Conservation (phyloP, 2,329 filamentous ascomycete species). For the Alternaria panax region DNA sequence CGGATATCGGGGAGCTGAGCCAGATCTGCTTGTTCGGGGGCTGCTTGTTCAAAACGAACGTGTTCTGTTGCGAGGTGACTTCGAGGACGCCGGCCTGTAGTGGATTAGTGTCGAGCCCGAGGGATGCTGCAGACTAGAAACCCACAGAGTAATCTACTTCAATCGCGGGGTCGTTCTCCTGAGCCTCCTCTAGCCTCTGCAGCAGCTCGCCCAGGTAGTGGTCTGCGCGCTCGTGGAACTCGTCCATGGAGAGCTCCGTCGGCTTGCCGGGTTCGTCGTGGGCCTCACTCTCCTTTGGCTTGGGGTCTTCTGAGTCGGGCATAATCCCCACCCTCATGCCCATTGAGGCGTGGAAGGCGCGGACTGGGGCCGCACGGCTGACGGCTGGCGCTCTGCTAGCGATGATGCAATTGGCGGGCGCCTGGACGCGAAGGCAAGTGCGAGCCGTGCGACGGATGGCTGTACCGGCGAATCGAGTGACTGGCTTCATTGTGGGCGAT, state of each 20-base stretch:
- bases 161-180: constrained; percentile 76
- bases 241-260: constrained; percentile 69
- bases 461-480: constrained; percentile 29
- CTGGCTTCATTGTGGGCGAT: constrained; percentile 31
- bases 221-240: constrained; percentile 83
- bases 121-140: constrained; percentile 22
- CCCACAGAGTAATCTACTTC: constrained; percentile 90
- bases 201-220: constrained; percentile 71
- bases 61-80: constrained; percentile 71
- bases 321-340: constrained; percentile 48
- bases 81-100: constrained; percentile 85
- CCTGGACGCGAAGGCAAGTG: constrained; percentile 28
- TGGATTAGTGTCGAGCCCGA: constrained; percentile 13
- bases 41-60: constrained; percentile 97
- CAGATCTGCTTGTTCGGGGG: constrained; percentile 97
- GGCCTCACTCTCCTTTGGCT: constrained; percentile 46
- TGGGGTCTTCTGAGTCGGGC: constrained; percentile 54
- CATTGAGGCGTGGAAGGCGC: constrained; percentile 39
- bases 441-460: constrained; percentile 35
- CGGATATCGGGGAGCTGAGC: constrained; percentile 89
- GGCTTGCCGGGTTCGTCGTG: constrained; percentile 57
- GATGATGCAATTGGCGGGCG: constrained; percentile 37
- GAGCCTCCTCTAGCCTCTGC: constrained; percentile 71
- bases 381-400: constrained; percentile 23
- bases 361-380: constrained; percentile 16